Base-by-base conservation (phyloP, 331 rosid genomes). In the Rhamnella rubrinervis region DNA sequence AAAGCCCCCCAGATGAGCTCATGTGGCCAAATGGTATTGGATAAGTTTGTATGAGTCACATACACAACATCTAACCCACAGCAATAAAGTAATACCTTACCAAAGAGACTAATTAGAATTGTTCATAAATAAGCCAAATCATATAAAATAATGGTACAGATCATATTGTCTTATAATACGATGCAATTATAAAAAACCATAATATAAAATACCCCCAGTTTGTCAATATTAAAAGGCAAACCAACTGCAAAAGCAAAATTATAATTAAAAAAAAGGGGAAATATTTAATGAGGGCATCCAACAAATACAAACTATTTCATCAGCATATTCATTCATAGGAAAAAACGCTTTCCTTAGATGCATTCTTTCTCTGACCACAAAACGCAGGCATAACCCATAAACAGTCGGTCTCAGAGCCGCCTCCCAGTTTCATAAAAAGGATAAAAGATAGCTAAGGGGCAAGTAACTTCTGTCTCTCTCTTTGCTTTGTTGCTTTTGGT, bases 321-420 rank as follows among this genome's bases (percentile, higher is more conserved):
- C 40, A 52, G 23, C 61, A 7, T 61, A 26, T 13, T 19, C 75
- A 26, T 13, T 19, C 75, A 19, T 57, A 71, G 66, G 51, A 63
- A 26, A 71, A 49, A 72, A 55, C 69, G 37, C 73, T 67, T 47
- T 62, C 63, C 55, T 65, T 68, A 16, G 23, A 71, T 81, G 80
- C 73, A 80, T 83, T 50, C 70, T 75, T 67, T 76, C 60, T 63
- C 80, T 70, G 89, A 63, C 85, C 77, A 50, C 74, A 46, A 58
- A 69, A 71, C 59, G 70, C 82, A 21, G 62, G 46, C 80, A 72
- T 76, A 77, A 38, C 80, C 77, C 68, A 71, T 66, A 76, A 64
- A 63, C 25, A 39, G 71, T 49, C 76, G 7, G 68, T 50, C 56
- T 35, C 79, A 40, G 52, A 59, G 69, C 81, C 77, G 71, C 68